Base-by-base conservation (phyloP, 2,329 filamentous ascomycete species). In the Fusarium nisikadoi region DNA sequence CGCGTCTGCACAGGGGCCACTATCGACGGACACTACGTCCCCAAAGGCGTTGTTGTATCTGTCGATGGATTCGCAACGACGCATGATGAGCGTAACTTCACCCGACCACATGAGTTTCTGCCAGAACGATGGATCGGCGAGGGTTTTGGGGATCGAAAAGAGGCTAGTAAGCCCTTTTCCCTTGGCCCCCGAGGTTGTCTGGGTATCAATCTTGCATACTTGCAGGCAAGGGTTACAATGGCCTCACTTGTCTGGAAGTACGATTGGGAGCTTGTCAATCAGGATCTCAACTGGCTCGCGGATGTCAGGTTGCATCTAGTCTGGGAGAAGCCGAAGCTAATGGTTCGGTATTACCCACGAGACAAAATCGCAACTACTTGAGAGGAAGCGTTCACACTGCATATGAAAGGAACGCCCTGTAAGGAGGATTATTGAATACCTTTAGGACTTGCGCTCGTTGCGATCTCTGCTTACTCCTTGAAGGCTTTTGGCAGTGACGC, bases 1-100 rank as follows among this genome's bases (percentile, higher is more conserved):
- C 58, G 71, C 0, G 42, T 70, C 4, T 66, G 43, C 7, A 58
- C 60, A 8, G 71, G 71, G 6, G 61, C 50, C 6, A 64, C 23
- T 3, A 50, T 74, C 19, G 64, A 63, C 23, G 68, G 64, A 27
- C 25, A 62, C 5, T 64, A 64, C 20, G 29, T 74, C 4, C 71
- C 71, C 3, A 33, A 57, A 9, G 71, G 68, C 8, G 56, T 60
- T 5, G 47, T 59, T 12, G 68, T 74, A 9, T 69, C 60, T 1
- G 58, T 56, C 11, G 64, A 69, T 25, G 10, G 25, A 10, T 74
- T 45, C 11, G 39, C 33, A 7, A 54, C 58, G 0, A 20, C 41
- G 2, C 68, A 57, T 19, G 68, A 74, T 47, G 46, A 31, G 7
- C 46, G 54, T 7, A 66, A 47, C n/a, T 67, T 71, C 14, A 16